Percentiles rank a stretch among this genome's conserved stretches.
Conservation (phyloP, 495 filamentous ascomycete species). For the Penicillium daleae region DNA sequence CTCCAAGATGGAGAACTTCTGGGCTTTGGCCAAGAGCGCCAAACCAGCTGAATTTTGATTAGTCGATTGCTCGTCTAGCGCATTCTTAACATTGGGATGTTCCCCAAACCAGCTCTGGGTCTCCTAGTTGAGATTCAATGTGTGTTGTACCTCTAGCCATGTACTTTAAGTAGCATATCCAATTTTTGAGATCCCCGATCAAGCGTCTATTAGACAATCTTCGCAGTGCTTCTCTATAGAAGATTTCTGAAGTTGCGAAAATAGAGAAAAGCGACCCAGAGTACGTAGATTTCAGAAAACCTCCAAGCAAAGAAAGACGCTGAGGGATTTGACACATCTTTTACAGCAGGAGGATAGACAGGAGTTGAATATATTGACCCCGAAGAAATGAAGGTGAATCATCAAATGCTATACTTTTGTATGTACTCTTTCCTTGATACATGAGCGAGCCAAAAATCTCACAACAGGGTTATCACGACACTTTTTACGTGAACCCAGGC, state of each 20-base stretch:
- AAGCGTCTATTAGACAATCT: not conserved
- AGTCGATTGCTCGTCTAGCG: not conserved
- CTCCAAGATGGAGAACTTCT: constrained; percentile 92
- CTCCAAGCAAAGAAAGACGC: no score
- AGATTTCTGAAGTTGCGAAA: not conserved
- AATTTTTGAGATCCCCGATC: not conserved
- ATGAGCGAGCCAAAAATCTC: not conserved
- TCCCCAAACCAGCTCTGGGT: not conserved
- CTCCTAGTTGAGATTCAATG: constrained; percentile 12
- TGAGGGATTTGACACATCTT: no score
- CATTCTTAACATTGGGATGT: not conserved
- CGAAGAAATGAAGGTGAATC: not conserved
- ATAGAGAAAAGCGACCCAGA: not conserved
- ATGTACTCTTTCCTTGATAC: constrained; percentile 25
- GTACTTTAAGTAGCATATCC: not conserved
- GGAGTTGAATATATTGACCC: not conserved
- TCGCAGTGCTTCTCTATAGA: not conserved
- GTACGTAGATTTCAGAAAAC: not conserved
- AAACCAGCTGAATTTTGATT: constrained; percentile 43
- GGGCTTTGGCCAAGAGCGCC: constrained; percentile 84
- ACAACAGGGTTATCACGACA: constrained; percentile 13
- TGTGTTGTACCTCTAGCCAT: constrained; percentile 15
- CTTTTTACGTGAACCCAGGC: constrained; percentile 21
- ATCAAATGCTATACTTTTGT: constrained; percentile 6
- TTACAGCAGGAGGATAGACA: not conserved